These are phyloP conservation scores for Ascochyta koolunga DNA, from an alignment of 2,329 filamentous ascomycete genomes.

Conservation along the genomic window DNA sequence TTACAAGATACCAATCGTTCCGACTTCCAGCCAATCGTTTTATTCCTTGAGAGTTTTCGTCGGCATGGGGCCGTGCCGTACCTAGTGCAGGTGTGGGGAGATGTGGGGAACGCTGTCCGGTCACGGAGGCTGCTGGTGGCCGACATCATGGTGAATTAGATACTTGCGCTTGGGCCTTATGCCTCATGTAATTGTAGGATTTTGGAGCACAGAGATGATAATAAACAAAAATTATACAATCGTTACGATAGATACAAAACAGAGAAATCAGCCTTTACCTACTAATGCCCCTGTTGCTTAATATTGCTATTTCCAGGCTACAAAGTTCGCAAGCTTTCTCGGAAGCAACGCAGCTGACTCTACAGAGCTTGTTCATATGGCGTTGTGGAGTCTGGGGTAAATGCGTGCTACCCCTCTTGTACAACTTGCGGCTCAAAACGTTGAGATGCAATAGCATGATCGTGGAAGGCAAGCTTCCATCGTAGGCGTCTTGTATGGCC, in stretches of 20 bases:
- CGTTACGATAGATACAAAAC: background rate
- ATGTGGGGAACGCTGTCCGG: conserved; percentile 5
- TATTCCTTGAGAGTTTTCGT: background rate
- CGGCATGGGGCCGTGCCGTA: background rate
- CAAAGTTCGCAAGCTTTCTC: background rate
- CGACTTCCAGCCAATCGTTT: conserved; percentile 25
- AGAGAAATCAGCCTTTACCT: background rate
- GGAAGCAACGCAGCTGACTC: conserved; percentile 3
- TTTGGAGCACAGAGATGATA: background rate
- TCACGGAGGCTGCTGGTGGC: background rate
- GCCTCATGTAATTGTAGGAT: conserved; percentile 6
- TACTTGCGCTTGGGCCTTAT: conserved; percentile 1
- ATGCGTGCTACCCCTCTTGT: conserved; percentile 2
- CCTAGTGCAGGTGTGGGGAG: background rate
- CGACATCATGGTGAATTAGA: conserved; percentile 1
- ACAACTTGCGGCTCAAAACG: conserved; percentile 18
- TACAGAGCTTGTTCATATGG: background rate
- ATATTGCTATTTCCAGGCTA: background rate
- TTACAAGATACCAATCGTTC: conserved; percentile 13
- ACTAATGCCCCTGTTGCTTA: background rate
- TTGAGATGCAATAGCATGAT: conserved; percentile 19
- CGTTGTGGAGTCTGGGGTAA: conserved; percentile 11
- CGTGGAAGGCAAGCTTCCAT: conserved; percentile 1
- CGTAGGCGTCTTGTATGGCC: conserved; percentile 10
- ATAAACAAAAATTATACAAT: background rate